phyloP scores from a whole-genome alignment of 345 rosid genomes.

The Nephelium lappaceum region DNA sequence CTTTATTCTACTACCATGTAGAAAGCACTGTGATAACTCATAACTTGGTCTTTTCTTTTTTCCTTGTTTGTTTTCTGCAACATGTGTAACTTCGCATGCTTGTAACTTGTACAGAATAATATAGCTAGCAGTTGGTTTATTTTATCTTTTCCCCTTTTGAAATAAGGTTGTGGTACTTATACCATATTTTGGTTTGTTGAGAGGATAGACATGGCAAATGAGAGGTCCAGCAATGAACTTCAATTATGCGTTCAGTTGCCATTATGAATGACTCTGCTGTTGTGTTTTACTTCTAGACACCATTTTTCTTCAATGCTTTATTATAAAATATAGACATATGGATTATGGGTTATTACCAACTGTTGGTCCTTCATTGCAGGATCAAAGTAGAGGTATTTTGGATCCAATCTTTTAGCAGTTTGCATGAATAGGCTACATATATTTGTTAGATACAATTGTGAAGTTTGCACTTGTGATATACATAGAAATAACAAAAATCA shows the following conservation, averaged over 20 bases:
- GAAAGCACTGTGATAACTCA: neutral
- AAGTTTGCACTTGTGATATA: neutral
- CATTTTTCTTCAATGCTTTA: neutral
- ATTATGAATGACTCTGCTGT: neutral
- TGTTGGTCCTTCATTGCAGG: neutral
- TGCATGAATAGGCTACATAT: neutral
- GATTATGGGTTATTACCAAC: neutral
- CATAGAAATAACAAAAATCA: neutral
- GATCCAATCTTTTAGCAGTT: neutral
- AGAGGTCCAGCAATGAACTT: neutral
- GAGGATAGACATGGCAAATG: neutral
- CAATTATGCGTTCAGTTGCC: neutral
- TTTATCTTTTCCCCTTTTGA: neutral
- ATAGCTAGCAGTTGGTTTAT: neutral
- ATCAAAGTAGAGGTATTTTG: neutral
- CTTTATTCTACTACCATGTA: neutral
- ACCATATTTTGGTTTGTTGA: neutral
- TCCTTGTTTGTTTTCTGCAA: neutral
- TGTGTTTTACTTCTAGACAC: neutral
- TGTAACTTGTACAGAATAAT: neutral
- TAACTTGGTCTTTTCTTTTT: neutral
- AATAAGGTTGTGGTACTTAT: neutral
- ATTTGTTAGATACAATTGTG: neutral
- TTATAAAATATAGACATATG: neutral
- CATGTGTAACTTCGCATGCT: neutral